Base-by-base conservation (phyloP, 345 rosid species). In the Eucalyptus caleyi region DNA sequence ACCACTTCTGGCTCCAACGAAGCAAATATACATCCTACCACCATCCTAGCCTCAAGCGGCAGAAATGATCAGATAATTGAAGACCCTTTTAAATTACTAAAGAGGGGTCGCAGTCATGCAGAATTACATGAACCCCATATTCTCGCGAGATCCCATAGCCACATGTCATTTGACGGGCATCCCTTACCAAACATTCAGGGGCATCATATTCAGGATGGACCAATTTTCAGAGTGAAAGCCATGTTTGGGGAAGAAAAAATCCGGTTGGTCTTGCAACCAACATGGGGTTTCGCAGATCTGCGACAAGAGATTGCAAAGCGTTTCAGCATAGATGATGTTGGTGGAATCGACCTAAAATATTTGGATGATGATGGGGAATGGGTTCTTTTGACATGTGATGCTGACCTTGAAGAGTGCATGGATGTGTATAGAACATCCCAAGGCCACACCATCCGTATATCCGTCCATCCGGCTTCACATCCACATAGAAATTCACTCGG, bases 331-430 rank as follows among this genome's bases (percentile, higher is more conserved):
- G 96, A 92, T 27, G 94, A 94, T 89, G 50, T 91, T 42, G 91
- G 90, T 92, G 89, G 81, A 90, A 80, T 95, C 42, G 92, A 94
- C 88, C 94, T 96, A 80, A 94, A 95, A 92, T 96, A 95, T 92
- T 88, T 96, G 91, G 98, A 96, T 85, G 98, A 96, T 87, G 98
- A 96, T 90, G 30, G 47, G 21, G 98, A 96, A 88, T 96, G 96
- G 97, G 96, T 96, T 69, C 96, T 94, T 83, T 93, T 95, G 93
- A 95, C 96, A 37, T 96, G 98, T 88, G 95, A 96, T 90, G 95
- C 94, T 2, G 98, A 96, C 90, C 95, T 97, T 7, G 98, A 95
- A 91, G 99, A 97, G 89, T 97, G 99, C 87, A 94, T 91, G 51
- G 97, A 97, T 83, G 91, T 96, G 83, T 88, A 93, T 88, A 93